Percentiles rank a stretch among this genome's conserved stretches.
Conservation (phyloP, 148 eudicot species). For the Chenopodium quinoa region DNA sequence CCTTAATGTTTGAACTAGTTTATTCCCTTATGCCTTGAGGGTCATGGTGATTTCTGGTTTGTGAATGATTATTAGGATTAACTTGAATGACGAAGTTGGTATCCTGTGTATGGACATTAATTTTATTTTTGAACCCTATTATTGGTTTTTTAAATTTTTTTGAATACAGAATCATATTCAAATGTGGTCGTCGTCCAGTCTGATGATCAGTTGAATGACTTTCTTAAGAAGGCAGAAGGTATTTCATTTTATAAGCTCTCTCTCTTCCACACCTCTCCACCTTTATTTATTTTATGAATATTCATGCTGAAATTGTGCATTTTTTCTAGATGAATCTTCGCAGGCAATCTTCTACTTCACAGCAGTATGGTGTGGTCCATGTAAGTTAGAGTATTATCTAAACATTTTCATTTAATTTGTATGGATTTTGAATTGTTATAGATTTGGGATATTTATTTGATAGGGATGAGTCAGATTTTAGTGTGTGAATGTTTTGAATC, state of each 20-base stretch:
- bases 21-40: background rate
- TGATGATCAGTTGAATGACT: conserved; percentile 64
- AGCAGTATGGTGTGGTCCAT: conserved; percentile 95
- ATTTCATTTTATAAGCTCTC: background rate
- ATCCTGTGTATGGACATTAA: background rate
- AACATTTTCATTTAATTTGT: background rate
- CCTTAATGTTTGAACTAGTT: background rate
- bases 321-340: conserved; percentile 57
- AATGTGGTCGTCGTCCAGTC: conserved; percentile 65
- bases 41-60: background rate
- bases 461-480: background rate
- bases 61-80: background rate
- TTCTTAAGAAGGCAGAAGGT: conserved; percentile 73
- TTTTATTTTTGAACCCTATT: background rate
- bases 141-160: background rate
- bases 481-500: no score
- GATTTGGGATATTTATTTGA: no score
- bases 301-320: background rate
- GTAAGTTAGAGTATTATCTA: conserved; percentile 45
- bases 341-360: conserved; percentile 87
- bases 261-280: background rate
- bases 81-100: background rate
- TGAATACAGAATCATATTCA: conserved; percentile 33
- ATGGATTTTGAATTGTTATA: background rate
- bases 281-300: background rate